Evolutionary conservation across 192 early-diverging fungal genomes (phyloP), one percentile per base, ranked within the genome.

Genomic region (Coemansia umbellata): DNA sequence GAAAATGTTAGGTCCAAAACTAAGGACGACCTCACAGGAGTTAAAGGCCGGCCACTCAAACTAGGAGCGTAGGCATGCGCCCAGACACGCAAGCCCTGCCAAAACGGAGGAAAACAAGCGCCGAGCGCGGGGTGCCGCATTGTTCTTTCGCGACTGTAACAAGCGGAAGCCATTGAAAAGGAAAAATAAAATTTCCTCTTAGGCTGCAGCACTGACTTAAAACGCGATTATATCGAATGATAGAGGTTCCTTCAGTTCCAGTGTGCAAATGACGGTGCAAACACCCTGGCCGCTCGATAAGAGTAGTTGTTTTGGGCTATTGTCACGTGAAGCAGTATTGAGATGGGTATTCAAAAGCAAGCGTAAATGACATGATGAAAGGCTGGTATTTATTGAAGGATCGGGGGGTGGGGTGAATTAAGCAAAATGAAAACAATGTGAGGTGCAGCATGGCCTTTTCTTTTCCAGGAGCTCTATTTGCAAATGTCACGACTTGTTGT

Each of bases 101-200:
- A 76, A 59, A 66, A 76, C 73, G 66, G 62, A 65, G 51, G 53
- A 54, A 41, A 45, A 21, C 26, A 57, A 55, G 63, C 40, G 49
- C 53, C 41, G 50, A 45, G 44, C 53, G 30, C 22, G 37, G 48
- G 44, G 44, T 64, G 63, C 61, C 58, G 37, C 56, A 28, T 62
- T 61, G 41, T 50, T 76, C 66, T 76, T 28, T 53, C 66, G 63
- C 66, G 37, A 15, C 50, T 69, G 73, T 76, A 76, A 76, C 73
- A 62, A 50, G 66, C 54, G 47, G 52, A 45, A 62, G 54, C 66
- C 66, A 76, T 47, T 43, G 47, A 26, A 23, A 32, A 13, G 30
- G 30, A 39, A 14, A 39, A 7, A 44, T 26, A 26, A 8, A 8
- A 22, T 19, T 13, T 24, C 42, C 3, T 11, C 11, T 13, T 43